A percentile compares a stretch with the other conserved stretches of the same genome.
These are phyloP conservation scores for Candida koratica DNA, from an alignment of 805 yeast species.

Conservation along the genomic window DNA sequence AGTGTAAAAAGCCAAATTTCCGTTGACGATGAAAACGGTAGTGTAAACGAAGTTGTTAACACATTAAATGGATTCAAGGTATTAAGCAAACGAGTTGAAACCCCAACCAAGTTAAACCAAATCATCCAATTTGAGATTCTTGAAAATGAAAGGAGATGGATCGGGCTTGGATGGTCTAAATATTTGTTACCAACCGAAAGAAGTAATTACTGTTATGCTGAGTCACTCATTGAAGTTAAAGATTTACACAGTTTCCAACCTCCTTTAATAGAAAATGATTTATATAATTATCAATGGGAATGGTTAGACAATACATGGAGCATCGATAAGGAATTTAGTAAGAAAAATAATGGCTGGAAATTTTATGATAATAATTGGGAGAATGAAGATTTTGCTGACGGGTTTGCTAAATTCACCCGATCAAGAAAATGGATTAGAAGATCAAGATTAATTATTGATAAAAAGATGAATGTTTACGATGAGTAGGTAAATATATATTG, in stretches of 20 bases:
- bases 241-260: slow-evolving; percentile 39
- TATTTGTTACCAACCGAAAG: slow-evolving; percentile 51
- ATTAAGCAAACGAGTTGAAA: slow-evolving; percentile 32
- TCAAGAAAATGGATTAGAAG: slow-evolving; percentile 48
- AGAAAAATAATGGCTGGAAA: slow-evolving; percentile 49
- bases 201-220: slow-evolving; percentile 43
- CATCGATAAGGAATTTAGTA: slow-evolving; percentile 39
- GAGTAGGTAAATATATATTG: slow-evolving; percentile 1
- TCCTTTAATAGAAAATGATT: slow-evolving; percentile 39
- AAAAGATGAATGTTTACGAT: slow-evolving; percentile 14
- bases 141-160: slow-evolving; percentile 60
- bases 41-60: slow-evolving; percentile 5
- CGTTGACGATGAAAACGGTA: slow-evolving; percentile 16
- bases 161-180: slow-evolving; percentile 58
- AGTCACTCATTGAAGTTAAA: slow-evolving; percentile 25
- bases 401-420: slow-evolving; percentile 49
- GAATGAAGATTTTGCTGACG: slow-evolving; percentile 36
- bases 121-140: slow-evolving; percentile 47
- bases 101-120: slow-evolving; percentile 44
- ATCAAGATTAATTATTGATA: slow-evolving; percentile 35
- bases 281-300: slow-evolving; percentile 45
- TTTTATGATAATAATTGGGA: slow-evolving; percentile 54
- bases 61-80: slow-evolving; percentile 35
- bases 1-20: slow-evolving; percentile 8
- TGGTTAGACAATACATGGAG: slow-evolving; percentile 57